These are phyloP conservation scores for Trichoderma cornu-damae DNA, from an alignment of 2,329 filamentous ascomycete genomes.

Conservation along the genomic window DNA sequence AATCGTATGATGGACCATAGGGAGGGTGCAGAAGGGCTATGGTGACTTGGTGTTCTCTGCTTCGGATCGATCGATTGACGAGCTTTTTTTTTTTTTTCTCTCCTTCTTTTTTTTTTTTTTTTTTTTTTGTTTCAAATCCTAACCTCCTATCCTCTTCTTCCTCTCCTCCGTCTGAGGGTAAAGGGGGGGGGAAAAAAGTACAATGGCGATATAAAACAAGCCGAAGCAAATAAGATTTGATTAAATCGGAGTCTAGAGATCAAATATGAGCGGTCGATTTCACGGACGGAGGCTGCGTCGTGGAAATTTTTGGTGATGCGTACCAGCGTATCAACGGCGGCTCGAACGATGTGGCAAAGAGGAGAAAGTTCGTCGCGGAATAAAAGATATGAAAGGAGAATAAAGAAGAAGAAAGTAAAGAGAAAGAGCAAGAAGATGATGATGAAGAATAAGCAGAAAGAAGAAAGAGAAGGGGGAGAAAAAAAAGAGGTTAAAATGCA, in stretches of 20 bases:
- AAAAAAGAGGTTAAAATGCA: background rate
- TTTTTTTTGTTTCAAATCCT: background rate
- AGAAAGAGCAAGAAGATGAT: constrained; percentile 17
- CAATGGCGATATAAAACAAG: constrained; percentile 16
- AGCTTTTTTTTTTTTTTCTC: background rate
- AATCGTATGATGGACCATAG: constrained; percentile 38
- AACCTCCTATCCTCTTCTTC: background rate
- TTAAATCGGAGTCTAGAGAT: constrained; percentile 20
- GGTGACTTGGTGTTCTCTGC: background rate
- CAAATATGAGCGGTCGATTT: background rate
- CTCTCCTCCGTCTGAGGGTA: background rate
- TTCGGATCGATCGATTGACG: background rate
- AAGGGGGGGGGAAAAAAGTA: background rate
- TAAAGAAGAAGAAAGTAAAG: background rate
- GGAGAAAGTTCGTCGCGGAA: constrained; percentile 23
- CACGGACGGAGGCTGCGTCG: constrained; percentile 1
- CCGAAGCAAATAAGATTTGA: constrained; percentile 18
- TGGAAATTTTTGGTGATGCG: constrained; percentile 8
- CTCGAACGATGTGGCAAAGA: constrained; percentile 16
- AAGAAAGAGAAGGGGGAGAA: too few relatives aligned
- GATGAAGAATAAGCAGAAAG: too few relatives aligned
- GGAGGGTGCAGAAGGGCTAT: constrained; percentile 19
- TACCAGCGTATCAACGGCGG: constrained; percentile 15
- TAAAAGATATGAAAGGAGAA: constrained; percentile 14
- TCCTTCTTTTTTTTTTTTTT: background rate